phyloP scores from a whole-genome alignment of 225 moss, liverwort and hornwort genomes.

The Ulota crispa region DNA sequence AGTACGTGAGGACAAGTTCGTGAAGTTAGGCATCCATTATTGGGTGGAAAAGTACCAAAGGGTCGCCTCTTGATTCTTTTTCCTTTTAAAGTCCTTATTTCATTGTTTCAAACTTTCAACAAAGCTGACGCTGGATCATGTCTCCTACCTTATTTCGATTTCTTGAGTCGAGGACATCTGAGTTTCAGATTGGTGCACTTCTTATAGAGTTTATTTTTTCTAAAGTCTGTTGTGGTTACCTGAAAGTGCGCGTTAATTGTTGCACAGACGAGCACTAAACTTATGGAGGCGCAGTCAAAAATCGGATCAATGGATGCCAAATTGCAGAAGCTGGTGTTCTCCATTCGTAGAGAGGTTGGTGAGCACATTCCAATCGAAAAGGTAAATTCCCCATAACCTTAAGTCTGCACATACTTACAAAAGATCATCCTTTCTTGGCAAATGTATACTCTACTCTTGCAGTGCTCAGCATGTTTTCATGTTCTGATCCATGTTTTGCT shows the following conservation, averaged over 20 bases:
- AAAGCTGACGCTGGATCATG: neutral
- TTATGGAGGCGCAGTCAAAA: conserved; percentile 43
- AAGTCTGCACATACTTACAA: neutral
- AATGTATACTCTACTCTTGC: neutral
- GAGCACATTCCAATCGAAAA: conserved; percentile 32
- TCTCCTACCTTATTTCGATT: neutral
- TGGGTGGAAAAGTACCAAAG: conserved; percentile 48
- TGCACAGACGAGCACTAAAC: conserved; percentile 30
- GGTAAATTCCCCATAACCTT: neutral
- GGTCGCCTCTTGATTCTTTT: conserved; percentile 30
- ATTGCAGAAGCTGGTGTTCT: conserved; percentile 24
- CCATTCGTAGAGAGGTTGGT: conserved; percentile 33
- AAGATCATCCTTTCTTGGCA: neutral
- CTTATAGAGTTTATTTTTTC: too few relatives aligned
- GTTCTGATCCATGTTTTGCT: neutral
- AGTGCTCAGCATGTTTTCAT: neutral
- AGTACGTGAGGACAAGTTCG: conserved; percentile 23
- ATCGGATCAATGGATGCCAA: conserved; percentile 25
- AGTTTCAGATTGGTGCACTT: neutral
- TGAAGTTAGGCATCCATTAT: conserved; percentile 33
- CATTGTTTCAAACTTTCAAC: neutral
- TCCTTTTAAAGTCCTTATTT: neutral
- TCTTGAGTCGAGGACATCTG: neutral
- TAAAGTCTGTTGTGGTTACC: neutral
- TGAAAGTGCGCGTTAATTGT: neutral